phyloP scores from a whole-genome alignment of 2,329 filamentous ascomycete genomes.

The Orbilia blumenaviensis region DNA sequence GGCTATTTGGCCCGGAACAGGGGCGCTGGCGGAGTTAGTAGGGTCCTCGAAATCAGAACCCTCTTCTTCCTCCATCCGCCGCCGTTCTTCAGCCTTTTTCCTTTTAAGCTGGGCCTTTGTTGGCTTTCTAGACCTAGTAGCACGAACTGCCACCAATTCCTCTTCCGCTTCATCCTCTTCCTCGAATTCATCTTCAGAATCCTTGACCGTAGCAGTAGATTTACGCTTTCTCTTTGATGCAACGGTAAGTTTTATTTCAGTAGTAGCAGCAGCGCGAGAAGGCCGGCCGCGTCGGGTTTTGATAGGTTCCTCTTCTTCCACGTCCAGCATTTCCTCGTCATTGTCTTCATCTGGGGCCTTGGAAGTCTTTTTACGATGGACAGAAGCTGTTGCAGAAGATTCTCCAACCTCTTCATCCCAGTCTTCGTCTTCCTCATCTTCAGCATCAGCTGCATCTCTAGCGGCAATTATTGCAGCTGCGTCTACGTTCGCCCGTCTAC shows the following conservation, averaged over 20 bases:
- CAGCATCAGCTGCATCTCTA: not conserved
- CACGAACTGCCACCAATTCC: not conserved
- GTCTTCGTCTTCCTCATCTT: not conserved
- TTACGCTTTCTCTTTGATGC: constrained; percentile 22
- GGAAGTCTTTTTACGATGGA: constrained; percentile 11
- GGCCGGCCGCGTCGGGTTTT: constrained; percentile 11
- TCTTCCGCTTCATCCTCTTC: constrained; percentile 18
- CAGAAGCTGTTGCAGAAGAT: constrained; percentile 35
- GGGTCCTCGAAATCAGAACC: constrained; percentile 10
- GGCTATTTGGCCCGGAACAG: constrained; percentile 56
- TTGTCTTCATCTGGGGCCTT: constrained; percentile 2
- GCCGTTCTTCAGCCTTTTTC: constrained; percentile 18
- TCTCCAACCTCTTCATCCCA: constrained; percentile 24
- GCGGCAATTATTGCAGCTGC: not conserved
- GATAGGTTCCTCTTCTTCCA: constrained; percentile 11
- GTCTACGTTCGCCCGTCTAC: not conserved
- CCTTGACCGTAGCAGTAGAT: not conserved
- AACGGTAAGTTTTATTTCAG: not conserved
- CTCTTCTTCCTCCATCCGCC: not conserved
- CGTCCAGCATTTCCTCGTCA: constrained; percentile 12
- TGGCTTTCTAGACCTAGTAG: constrained; percentile 17
- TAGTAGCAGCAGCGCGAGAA: constrained; percentile 22
- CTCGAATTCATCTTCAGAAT: not conserved
- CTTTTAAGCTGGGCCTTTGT: constrained; percentile 42
- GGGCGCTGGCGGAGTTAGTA: not conserved